Conservation (phyloP, 78 protist species). For the Dictyostelium firmibasis region DNA sequence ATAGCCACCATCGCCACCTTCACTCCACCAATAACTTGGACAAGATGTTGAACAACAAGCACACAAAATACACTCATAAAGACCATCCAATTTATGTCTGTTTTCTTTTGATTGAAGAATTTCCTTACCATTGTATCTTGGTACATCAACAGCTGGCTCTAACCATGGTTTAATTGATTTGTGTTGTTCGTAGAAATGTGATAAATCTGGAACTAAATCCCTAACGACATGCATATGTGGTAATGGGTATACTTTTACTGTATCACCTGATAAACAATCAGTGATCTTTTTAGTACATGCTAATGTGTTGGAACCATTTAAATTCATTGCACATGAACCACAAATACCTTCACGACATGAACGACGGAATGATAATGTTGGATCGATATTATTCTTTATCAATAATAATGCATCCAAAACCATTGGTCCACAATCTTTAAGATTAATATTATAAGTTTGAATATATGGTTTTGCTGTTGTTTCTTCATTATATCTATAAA, state of each 20-base stretch:
- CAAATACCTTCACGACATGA: constrained; percentile 96
- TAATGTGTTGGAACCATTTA: constrained; percentile 87
- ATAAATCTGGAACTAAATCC: constrained; percentile 91
- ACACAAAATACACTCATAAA: constrained; percentile 96
- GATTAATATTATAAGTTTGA: constrained; percentile 83
- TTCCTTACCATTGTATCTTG: constrained; percentile 77
- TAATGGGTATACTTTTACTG: constrained; percentile 89
- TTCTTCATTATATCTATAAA: constrained; percentile 82
- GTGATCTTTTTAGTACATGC: constrained; percentile 89
- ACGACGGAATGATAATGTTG: constrained; percentile 94
- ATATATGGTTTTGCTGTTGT: constrained; percentile 83
- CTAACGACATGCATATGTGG: constrained; percentile 95
- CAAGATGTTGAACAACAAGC: constrained; percentile 95
- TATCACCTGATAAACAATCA: constrained; percentile 37
- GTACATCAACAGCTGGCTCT: constrained; percentile 70
- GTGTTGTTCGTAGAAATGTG: constrained; percentile 91
- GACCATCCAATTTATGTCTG: constrained; percentile 93
- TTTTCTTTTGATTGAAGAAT: constrained; percentile 72
- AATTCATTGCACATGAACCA: constrained; percentile 97
- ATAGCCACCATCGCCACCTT: constrained; percentile 84
- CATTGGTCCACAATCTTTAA: constrained; percentile 94
- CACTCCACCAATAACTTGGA: constrained; percentile 96
- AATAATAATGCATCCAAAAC: constrained; percentile 89
- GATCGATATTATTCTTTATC: constrained; percentile 91
- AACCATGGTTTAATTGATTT: constrained; percentile 91